A percentile compares a stretch with the other conserved stretches of the same genome.
Conservation (phyloP, 2,329 filamentous ascomycete species). For the Celoporthe dispersa region DNA sequence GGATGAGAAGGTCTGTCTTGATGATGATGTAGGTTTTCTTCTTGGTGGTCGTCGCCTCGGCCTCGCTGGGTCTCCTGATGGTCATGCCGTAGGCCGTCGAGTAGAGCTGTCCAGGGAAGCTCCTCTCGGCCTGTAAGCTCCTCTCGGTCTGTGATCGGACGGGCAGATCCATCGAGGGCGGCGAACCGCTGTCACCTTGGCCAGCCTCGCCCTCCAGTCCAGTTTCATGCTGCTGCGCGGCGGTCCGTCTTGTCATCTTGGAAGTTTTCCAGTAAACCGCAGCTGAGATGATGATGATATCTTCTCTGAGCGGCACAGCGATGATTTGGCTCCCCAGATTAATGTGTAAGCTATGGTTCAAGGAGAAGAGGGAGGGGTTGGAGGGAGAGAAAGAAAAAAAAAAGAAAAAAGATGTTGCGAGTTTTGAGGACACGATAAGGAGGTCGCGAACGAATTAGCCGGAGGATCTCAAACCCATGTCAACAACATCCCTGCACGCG, state of each 20-base stretch:
- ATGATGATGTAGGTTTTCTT: slow-evolving; percentile 42
- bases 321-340: background rate
- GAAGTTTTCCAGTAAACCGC: background rate
- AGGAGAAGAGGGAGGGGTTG: background rate
- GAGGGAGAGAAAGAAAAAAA: no score
- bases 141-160: background rate
- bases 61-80: slow-evolving; percentile 8
- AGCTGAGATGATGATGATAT: background rate
- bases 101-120: slow-evolving; percentile 19
- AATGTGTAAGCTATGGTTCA: background rate
- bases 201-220: background rate
- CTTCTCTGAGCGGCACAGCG: background rate
- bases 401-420: background rate
- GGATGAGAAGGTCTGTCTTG: slow-evolving; percentile 41
- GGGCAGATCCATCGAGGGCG: slow-evolving; percentile 6
- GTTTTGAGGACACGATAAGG: background rate
- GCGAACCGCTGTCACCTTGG: background rate
- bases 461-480: slow-evolving; percentile 3
- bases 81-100: slow-evolving; percentile 26
- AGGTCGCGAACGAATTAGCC: background rate
- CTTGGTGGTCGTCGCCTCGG: slow-evolving; percentile 27
- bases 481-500: background rate
- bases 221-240: background rate
- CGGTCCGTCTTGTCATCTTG: slow-evolving; percentile 17
- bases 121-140: background rate